Conservation (phyloP, 78 protist species). For the Dictyostelium firmibasis region DNA sequence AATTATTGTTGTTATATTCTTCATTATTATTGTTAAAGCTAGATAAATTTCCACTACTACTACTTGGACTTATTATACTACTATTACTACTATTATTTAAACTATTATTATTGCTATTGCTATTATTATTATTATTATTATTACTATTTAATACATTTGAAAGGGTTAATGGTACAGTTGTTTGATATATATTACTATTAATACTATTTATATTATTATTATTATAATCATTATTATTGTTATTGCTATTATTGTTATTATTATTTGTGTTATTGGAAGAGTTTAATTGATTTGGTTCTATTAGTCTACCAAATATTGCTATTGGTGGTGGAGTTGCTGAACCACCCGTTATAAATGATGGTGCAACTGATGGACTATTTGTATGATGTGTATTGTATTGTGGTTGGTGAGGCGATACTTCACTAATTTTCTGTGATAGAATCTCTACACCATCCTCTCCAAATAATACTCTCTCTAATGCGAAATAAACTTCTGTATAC, state of each 20-base stretch:
- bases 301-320: background rate
- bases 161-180: conserved; percentile 2
- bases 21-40: background rate
- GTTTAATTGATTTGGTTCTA: background rate
- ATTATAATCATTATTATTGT: background rate
- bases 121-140: background rate
- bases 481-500: conserved; percentile 47
- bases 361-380: background rate
- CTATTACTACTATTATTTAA: background rate
- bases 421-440: conserved; percentile 7
- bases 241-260: background rate
- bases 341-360: background rate
- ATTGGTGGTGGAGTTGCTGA: background rate
- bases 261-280: background rate
- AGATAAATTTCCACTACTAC: background rate
- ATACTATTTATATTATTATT: background rate
- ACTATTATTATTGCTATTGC: background rate
- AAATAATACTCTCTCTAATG: conserved; percentile 45
- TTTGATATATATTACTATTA: background rate
- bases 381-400: background rate
- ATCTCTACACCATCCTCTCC: conserved; percentile 69
- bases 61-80: background rate
- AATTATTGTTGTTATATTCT: background rate
- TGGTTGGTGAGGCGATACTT: conserved; percentile 34
- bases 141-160: background rate